Percentiles rank a stretch among this genome's conserved stretches.
Evolutionary conservation across 768 basidiomycete genomes (phyloP).

Genomic region (Pleurotus sapidus): DNA sequence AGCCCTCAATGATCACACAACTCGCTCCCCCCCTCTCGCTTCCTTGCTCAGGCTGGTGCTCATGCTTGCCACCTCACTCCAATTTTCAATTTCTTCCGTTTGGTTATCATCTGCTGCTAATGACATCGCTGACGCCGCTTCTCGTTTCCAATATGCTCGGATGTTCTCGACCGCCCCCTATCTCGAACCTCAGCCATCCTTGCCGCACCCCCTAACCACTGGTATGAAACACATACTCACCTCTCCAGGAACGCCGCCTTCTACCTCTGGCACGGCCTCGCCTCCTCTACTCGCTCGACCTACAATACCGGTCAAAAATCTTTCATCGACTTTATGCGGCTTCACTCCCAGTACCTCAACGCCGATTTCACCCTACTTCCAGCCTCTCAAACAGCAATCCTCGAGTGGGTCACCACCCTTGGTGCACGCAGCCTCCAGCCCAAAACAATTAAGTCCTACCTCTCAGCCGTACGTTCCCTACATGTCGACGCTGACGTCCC

Average conservation of each 20-base stretch:
- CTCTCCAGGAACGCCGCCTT: constrained; percentile 15
- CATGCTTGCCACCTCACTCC: constrained; percentile 15
- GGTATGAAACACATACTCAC: constrained; percentile 16
- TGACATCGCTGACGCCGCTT: constrained; percentile 22
- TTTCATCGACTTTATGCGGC: constrained; percentile 22
- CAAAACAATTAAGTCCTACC: background rate
- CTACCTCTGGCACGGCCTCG: constrained; percentile 28
- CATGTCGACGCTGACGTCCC: background rate
- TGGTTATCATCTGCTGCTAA: constrained; percentile 20
- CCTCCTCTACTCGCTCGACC: constrained; percentile 23
- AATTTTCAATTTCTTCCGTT: constrained; percentile 20
- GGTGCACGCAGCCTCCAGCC: constrained; percentile 9
- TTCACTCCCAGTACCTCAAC: constrained; percentile 13
- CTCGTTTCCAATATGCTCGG: constrained; percentile 22
- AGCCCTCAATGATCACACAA: background rate
- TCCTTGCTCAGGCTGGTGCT: constrained; percentile 12
- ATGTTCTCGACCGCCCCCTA: constrained; percentile 21
- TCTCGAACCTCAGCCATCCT: constrained; percentile 13
- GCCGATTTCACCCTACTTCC: constrained; percentile 14
- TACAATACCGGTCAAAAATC: constrained; percentile 27
- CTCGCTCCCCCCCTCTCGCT: constrained; percentile 5
- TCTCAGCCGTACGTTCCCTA: too few relatives aligned
- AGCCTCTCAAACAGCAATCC: constrained; percentile 12
- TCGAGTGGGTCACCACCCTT: constrained; percentile 19
- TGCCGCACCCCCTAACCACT: constrained; percentile 14